phyloP scores from a whole-genome alignment of 176 grass and related monocot species.

The Oryza rufipogon region DNA sequence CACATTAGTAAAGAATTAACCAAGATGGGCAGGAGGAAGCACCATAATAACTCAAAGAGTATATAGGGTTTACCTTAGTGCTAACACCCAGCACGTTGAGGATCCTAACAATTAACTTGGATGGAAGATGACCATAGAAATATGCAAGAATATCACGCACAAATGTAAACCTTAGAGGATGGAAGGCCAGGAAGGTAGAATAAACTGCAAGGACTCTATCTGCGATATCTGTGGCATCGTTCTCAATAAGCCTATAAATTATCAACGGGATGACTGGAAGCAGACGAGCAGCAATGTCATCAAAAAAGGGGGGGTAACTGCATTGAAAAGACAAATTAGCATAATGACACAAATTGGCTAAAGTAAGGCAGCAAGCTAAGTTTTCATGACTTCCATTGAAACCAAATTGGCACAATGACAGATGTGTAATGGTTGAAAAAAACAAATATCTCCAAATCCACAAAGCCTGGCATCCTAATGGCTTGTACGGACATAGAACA shows the following conservation, averaged over 20 bases:
- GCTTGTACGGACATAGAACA: constrained; percentile 11
- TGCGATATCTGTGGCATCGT: constrained; percentile 79
- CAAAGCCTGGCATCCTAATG: constrained; percentile 29
- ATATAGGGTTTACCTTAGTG: constrained; percentile 69
- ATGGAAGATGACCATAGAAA: constrained; percentile 91
- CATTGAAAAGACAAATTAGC: constrained; percentile 45
- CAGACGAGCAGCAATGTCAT: constrained; percentile 94
- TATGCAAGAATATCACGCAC: constrained; percentile 98
- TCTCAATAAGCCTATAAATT: constrained; percentile 98
- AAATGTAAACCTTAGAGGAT: constrained; percentile 94
- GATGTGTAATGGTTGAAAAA: constrained; percentile 28
- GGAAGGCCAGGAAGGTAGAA: constrained; percentile 82
- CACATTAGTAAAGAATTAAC: constrained; percentile 36
- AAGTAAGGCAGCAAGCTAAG: constrained; percentile 29
- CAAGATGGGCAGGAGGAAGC: constrained; percentile 11
- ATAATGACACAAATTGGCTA: not conserved
- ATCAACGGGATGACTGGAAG: constrained; percentile 88
- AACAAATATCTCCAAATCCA: constrained; percentile 31
- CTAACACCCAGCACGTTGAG: constrained; percentile 80
- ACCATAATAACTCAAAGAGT: constrained; percentile 15
- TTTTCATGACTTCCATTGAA: constrained; percentile 26
- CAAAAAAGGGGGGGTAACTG: constrained; percentile 94
- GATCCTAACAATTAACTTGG: constrained; percentile 81
- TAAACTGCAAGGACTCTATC: constrained; percentile 89
- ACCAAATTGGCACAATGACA: constrained; percentile 25